Conservation (phyloP, 202 grass and related monocot species). For the Cymbopogon flexuosus region DNA sequence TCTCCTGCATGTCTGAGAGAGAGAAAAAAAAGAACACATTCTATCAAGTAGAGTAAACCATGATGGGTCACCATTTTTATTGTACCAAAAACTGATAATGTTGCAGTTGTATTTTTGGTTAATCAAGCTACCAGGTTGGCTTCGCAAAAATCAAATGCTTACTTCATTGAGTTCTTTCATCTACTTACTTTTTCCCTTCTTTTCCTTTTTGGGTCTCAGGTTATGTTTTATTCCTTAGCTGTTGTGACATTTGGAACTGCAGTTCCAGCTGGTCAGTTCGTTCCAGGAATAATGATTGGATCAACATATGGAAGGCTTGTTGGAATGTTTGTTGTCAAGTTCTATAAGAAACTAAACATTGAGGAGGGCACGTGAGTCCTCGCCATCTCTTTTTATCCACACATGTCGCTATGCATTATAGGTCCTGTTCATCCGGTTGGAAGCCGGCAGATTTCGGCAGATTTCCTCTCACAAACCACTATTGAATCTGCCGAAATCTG, state of each 20-base stretch:
- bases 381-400: slow-evolving; percentile 1
- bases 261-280: slow-evolving; percentile 97
- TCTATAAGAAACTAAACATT: slow-evolving; percentile 88
- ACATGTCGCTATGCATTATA: not conserved
- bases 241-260: slow-evolving; percentile 96
- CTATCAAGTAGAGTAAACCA: not conserved
- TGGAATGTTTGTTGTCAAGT: slow-evolving; percentile 94
- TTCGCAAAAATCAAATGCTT: not conserved
- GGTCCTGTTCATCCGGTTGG: no score
- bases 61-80: not conserved
- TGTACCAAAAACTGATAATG: not conserved
- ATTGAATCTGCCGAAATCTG: no score
- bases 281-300: slow-evolving; percentile 99
- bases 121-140: slow-evolving; percentile 8
- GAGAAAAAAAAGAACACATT: not conserved
- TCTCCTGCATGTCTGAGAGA: not conserved
- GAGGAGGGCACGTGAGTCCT: slow-evolving; percentile 99
- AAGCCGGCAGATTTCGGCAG: no score
- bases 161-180: slow-evolving; percentile 17
- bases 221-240: slow-evolving; percentile 97
- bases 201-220: slow-evolving; percentile 45
- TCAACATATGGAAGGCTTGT: slow-evolving; percentile 98
- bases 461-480: no score
- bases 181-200: slow-evolving; percentile 9
- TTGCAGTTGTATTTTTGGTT: not conserved